phyloP scores from a whole-genome alignment of 371 early-diverging fungal species.

The Haplosporangium sp. region DNA sequence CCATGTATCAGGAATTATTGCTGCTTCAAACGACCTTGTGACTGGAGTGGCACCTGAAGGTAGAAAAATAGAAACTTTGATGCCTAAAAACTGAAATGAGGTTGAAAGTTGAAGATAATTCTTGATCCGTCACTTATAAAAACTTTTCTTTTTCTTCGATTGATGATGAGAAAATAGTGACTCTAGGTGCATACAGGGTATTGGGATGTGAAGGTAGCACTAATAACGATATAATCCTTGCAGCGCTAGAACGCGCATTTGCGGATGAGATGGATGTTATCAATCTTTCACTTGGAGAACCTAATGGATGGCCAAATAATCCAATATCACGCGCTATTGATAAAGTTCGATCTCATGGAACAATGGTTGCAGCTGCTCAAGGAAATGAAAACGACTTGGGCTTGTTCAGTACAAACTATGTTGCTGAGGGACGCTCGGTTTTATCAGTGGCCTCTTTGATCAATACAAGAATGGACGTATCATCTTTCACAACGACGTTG shows the following conservation, averaged over 20 bases:
- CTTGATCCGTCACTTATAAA: too few species aligned
- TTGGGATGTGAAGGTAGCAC: constrained; percentile 59
- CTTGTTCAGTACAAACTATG: constrained; percentile 38
- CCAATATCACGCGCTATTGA: constrained; percentile 22
- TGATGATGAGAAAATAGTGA: constrained; percentile 8
- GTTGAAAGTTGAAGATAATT: too few species aligned
- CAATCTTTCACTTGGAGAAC: constrained; percentile 69
- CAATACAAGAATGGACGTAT: constrained; percentile 18
- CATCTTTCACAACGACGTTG: constrained; percentile 18
- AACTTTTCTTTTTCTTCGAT: neutral
- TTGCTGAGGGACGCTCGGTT: constrained; percentile 8
- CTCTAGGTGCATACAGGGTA: constrained; percentile 42
- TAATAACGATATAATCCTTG: constrained; percentile 75
- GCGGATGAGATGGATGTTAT: constrained; percentile 75
- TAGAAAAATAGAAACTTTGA: neutral
- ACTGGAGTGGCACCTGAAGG: constrained; percentile 53
- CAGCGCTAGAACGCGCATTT: constrained; percentile 78
- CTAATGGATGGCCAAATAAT: constrained; percentile 34
- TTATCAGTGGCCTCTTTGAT: constrained; percentile 40
- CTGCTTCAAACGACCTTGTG: constrained; percentile 13
- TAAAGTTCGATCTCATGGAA: neutral
- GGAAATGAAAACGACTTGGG: constrained; percentile 41
- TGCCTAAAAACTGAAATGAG: too few species aligned
- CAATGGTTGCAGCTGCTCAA: constrained; percentile 31
- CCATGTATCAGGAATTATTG: constrained; percentile 66